Evolutionary conservation across 345 rosid genomes (phyloP).

Genomic region (Populus ilicifolia): DNA sequence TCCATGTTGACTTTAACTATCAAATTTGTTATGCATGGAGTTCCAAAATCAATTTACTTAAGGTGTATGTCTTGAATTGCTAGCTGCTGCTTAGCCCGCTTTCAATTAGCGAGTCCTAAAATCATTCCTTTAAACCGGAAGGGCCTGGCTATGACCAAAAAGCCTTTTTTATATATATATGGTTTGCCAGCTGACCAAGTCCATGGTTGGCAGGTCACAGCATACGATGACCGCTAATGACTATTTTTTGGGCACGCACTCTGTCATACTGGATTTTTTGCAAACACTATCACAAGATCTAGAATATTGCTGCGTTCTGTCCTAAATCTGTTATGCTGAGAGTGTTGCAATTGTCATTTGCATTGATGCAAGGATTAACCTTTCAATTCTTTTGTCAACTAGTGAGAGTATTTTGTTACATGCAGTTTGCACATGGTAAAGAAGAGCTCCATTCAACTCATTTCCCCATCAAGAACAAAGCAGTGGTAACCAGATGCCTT

Average conservation of each 20-base stretch:
- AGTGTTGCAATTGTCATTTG: background rate
- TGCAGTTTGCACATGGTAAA: conserved; percentile 52
- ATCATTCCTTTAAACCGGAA: background rate
- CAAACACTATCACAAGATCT: background rate
- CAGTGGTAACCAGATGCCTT: conserved; percentile 31
- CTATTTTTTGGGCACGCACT: background rate
- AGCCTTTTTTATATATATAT: too few relatives aligned
- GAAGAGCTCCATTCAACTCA: conserved; percentile 37
- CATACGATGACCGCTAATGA: background rate
- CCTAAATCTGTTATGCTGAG: background rate
- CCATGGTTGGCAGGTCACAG: background rate
- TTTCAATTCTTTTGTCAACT: background rate
- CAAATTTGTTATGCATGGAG: background rate
- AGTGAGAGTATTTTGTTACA: background rate
- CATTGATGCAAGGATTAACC: background rate
- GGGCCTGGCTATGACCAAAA: background rate
- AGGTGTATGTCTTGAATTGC: background rate
- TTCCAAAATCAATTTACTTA: background rate
- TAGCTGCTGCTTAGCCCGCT: background rate
- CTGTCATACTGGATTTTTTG: background rate
- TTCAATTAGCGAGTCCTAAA: background rate
- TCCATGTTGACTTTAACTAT: too few relatives aligned
- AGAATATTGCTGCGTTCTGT: background rate
- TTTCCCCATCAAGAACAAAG: conserved; percentile 28
- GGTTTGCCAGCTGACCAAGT: background rate